Conservation (phyloP, 2,329 filamentous ascomycete genomes). For the Diaporthe sp. region DNA sequence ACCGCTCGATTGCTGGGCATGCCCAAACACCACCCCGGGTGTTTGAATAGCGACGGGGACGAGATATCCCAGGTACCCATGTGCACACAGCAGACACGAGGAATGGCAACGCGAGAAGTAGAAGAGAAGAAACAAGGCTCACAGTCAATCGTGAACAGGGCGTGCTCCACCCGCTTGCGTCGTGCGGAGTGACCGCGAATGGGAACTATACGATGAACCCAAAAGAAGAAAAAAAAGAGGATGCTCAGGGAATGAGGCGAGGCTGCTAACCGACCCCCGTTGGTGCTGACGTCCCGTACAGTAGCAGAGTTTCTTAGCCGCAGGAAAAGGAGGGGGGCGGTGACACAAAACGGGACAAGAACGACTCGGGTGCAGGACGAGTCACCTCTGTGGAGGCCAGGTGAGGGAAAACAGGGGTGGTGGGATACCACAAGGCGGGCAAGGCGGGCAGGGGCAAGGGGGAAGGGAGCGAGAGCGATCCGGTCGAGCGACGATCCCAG, state of each 20-base stretch:
- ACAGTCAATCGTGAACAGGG: neutral
- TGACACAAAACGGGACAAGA: slow-evolving; percentile 20
- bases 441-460: neutral
- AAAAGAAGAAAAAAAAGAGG: neutral
- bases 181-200: slow-evolving; percentile 10
- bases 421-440: neutral
- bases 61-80: slow-evolving; percentile 7
- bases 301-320: slow-evolving; percentile 19
- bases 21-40: slow-evolving; percentile 2
- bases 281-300: slow-evolving; percentile 20
- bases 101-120: neutral
- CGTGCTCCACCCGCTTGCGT: slow-evolving; percentile 3
- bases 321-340: slow-evolving; percentile 22
- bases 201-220: neutral
- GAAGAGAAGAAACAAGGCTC: neutral
- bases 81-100: neutral
- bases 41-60: neutral
- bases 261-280: slow-evolving; percentile 18
- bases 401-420: neutral
- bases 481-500: slow-evolving; percentile 22
- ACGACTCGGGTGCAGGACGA: slow-evolving; percentile 22
- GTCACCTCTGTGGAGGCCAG: neutral
- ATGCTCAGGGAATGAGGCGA: slow-evolving; percentile 20
- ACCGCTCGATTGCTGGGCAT: neutral
- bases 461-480: neutral